Evolutionary conservation across 257 asterid species (phyloP).

Genomic region (Jacaranda copaia): DNA sequence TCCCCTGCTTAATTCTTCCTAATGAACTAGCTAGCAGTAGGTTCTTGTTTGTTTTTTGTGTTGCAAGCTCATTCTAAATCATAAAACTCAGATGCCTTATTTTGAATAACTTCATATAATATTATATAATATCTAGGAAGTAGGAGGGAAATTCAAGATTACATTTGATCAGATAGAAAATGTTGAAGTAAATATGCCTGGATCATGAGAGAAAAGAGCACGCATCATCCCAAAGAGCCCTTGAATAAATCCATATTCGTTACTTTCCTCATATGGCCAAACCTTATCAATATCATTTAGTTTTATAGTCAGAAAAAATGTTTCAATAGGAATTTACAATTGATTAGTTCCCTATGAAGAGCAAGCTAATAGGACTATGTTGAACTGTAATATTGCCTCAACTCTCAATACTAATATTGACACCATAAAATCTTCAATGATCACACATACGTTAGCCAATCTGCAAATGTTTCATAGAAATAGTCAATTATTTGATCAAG

Average conservation of each 20-base stretch:
- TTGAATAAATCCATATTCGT: slow-evolving; percentile 87
- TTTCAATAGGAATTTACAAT: slow-evolving; percentile 20
- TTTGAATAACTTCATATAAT: too few species aligned
- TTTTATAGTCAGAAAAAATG: slow-evolving; percentile 40
- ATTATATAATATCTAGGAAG: slow-evolving; percentile 4
- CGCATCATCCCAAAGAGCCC: slow-evolving; percentile 84
- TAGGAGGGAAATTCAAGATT: slow-evolving; percentile 28
- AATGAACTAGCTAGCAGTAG: too few species aligned
- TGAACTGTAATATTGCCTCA: slow-evolving; percentile 18
- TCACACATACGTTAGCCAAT: slow-evolving; percentile 14
- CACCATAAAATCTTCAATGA: slow-evolving; percentile 15
- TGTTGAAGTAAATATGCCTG: slow-evolving; percentile 60
- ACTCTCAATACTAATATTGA: slow-evolving; percentile 17
- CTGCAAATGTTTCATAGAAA: slow-evolving; percentile 17
- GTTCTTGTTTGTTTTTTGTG: too few species aligned
- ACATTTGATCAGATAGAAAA: slow-evolving; percentile 73
- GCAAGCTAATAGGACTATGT: slow-evolving; percentile 5
- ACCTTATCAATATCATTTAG: slow-evolving; percentile 58
- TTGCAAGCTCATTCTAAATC: too few species aligned
- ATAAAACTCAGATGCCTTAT: too few species aligned
- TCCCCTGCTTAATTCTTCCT: too few species aligned
- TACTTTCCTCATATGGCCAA: slow-evolving; percentile 96
- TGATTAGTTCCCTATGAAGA: slow-evolving; percentile 11
- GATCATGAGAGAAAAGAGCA: slow-evolving; percentile 67
- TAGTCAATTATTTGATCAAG: slow-evolving; percentile 17